Base-by-base conservation (phyloP, 2,329 filamentous ascomycete genomes). In the Fusarium sp. region DNA sequence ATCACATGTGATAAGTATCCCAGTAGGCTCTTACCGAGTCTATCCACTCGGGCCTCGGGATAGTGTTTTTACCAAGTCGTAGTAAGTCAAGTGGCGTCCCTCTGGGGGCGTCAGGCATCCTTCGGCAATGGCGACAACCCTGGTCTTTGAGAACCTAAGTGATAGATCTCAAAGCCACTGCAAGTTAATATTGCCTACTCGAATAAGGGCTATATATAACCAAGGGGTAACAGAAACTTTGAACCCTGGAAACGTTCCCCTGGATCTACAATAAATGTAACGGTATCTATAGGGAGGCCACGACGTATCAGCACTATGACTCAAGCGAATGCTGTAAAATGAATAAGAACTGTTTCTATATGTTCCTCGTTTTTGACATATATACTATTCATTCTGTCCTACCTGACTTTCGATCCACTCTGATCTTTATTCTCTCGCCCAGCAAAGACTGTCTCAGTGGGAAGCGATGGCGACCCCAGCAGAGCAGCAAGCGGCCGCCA, bases 401-500 rank as follows among this genome's bases (percentile, higher is more conserved):
- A 22, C 19, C 14, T 7, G 13, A 21, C 19, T 11, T 11, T 14
- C 7, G 39, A 22, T 40, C 11, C 39, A 21, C 19, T 13, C 19
- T 40, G 10, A 6, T 13, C 7, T 40, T 19, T 21, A 6, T 14
- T 19, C 11, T 40, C 6, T 21, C n/a, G 14, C 26, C 19, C 11
- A 15, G 6, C 19, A 40, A 13, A 40, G 11, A 14, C 4, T 13
- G 14, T 14, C 13, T 28, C 28, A 38, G 8, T 8, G 17, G 19
- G 15, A 28, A 26, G 53, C 19, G 21, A 58, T 58, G 55, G 55
- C 55, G 6, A 58, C 55, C 9, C 45, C 55, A 9, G 55, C 40
- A 10, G 55, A 58, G 46, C 55, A 58, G 14, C 55, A 58, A 19
- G 55, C 46, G 4, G 55, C 55, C 9, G 46, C 55, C 31, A 58